Evolutionary conservation across 2,329 filamentous ascomycete species (phyloP).

Genomic region (Eutypa lata): DNA sequence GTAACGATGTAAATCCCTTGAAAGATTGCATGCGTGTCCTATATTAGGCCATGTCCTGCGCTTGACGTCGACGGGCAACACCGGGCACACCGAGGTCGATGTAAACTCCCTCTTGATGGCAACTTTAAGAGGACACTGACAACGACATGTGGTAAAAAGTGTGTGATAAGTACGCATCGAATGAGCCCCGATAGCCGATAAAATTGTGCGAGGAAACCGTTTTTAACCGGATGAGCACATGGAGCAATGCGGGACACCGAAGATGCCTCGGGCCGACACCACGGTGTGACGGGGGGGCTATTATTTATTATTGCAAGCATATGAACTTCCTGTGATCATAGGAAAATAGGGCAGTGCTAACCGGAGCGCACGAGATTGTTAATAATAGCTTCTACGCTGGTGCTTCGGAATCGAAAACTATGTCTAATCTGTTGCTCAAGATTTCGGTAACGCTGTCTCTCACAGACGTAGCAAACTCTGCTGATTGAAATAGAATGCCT

Average conservation of each 20-base stretch:
- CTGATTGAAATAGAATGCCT: slow-evolving; percentile 56
- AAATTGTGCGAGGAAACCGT: background rate
- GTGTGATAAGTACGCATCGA: too few species aligned
- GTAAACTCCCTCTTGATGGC: too few species aligned
- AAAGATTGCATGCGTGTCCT: background rate
- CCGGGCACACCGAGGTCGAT: too few species aligned
- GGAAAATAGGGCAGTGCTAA: too few species aligned
- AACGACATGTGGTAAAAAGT: too few species aligned
- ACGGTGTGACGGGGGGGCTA: too few species aligned
- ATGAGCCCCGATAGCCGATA: too few species aligned
- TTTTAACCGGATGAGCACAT: too few species aligned
- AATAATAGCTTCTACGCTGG: background rate
- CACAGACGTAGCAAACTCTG: slow-evolving; percentile 28
- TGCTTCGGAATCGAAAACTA: slow-evolving; percentile 22
- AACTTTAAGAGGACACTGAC: too few species aligned
- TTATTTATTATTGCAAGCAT: background rate
- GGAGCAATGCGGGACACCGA: background rate
- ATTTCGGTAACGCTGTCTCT: slow-evolving; percentile 28
- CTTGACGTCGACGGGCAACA: background rate
- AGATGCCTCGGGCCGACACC: background rate
- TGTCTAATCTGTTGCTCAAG: slow-evolving; percentile 30
- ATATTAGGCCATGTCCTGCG: background rate
- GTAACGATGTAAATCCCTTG: background rate
- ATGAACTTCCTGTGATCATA: too few species aligned
- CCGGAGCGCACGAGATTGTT: too few species aligned